Evolutionary conservation across 257 asterid genomes (phyloP).

Genomic region (Jacaranda mimosifolia): DNA sequence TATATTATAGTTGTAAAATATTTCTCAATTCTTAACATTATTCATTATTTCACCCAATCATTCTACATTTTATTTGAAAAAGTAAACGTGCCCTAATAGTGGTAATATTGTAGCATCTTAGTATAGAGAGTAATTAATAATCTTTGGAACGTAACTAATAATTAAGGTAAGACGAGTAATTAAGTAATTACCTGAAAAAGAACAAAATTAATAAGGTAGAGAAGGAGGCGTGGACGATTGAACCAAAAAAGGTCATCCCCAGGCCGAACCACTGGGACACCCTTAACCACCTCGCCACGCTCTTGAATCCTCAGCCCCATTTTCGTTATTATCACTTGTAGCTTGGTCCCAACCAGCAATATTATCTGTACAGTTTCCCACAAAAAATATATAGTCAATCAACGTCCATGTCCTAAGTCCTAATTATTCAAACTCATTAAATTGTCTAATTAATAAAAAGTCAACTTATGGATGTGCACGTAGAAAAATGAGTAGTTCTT

Average conservation of each 20-base stretch:
- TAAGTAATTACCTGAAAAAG: constrained; percentile 84
- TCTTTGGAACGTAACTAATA: too few species aligned
- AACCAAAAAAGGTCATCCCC: constrained; percentile 93
- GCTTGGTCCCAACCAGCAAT: constrained; percentile 81
- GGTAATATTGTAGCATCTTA: too few species aligned
- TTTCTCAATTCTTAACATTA: too few species aligned
- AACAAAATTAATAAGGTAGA: constrained; percentile 81
- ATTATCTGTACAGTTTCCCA: constrained; percentile 56
- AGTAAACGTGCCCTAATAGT: too few species aligned
- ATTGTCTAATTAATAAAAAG: not conserved
- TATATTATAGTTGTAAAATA: too few species aligned
- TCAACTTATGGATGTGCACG: not conserved
- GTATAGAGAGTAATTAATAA: too few species aligned
- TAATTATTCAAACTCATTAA: not conserved
- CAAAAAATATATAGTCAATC: too few species aligned
- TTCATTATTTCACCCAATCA: too few species aligned
- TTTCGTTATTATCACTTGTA: constrained; percentile 88
- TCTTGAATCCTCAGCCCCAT: constrained; percentile 90
- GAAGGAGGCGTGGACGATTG: constrained; percentile 77
- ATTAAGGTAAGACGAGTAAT: too few species aligned
- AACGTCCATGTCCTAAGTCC: too few species aligned
- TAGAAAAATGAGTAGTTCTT: constrained; percentile 44
- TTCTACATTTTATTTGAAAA: too few species aligned
- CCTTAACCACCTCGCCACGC: constrained; percentile 75
- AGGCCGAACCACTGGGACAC: constrained; percentile 81